Base-by-base conservation (phyloP, 2,329 filamentous ascomycete genomes). In the Sporothrix pallida region DNA sequence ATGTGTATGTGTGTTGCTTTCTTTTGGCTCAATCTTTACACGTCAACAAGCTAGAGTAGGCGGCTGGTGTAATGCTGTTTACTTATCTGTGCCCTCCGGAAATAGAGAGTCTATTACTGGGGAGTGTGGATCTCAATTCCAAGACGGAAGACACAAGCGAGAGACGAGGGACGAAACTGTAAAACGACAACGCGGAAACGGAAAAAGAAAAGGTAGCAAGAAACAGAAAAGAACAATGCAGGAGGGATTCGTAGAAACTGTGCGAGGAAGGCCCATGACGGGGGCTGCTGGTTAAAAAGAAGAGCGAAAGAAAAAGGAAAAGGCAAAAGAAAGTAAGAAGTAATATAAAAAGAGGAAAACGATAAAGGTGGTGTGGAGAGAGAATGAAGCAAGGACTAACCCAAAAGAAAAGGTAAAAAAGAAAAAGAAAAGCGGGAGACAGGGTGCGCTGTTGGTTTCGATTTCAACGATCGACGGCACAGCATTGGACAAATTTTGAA, bases 121-220 rank as follows among this genome's bases (percentile, higher is more conserved):
- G 20, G 42, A 8, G 10, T 62, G 69, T 50, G 69, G 69, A 60
- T 62, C 69, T 48, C 44, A 60, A 71, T 71, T 70, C 50, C 50
- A 46, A 58, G 50, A 58, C n/a, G 50, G 52, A n/a, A 58, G 37
- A 37, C 3, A n/a, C 13, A 58, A 70, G 68, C 50, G 50, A 58
- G 50, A 7, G 56, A 58, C 56, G 26, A 13, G 56, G 26, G 17
- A 9, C n/a, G 52, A 56, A 56, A 26, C 23, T 26, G n/a, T n/a
- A 52, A 54, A 26, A 31, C 23, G 13, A 58, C 23, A 5, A 26
- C 26, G 13, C 56, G 56, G 60, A 46, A 20, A 13, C 1, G 60
- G 17, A 48, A 26, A 54, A 70, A n/a, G n/a, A 2, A 26, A 62
- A 48, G 12, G 2, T 3, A 60, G 44, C 4, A 56, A 23, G 10